Percentiles rank a stretch among this genome's conserved stretches.
Evolutionary conservation across 345 rosid species (phyloP).

Genomic region (Brassica juncea): DNA sequence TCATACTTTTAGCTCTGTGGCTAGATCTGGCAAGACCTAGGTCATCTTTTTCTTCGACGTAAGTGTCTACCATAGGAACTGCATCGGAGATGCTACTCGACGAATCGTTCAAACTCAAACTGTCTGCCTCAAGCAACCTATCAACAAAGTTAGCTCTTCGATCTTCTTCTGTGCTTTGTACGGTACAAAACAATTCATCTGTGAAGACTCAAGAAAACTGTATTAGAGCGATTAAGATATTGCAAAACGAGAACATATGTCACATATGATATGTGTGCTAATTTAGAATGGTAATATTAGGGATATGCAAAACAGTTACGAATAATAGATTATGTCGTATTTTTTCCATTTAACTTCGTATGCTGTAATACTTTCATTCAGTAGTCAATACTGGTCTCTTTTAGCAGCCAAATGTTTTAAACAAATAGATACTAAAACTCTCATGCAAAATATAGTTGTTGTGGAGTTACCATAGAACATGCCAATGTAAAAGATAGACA

Average conservation of each 20-base stretch:
- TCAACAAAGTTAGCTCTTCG: constrained; percentile 81
- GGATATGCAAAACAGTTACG: not conserved
- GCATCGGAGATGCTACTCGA: constrained; percentile 28
- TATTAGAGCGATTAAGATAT: constrained; percentile 18
- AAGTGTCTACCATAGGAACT: constrained; percentile 39
- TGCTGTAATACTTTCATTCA: not conserved
- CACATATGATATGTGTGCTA: not conserved
- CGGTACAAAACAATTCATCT: constrained; percentile 55
- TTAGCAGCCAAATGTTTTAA: not conserved
- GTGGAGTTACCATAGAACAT: constrained; percentile 14
- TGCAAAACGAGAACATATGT: constrained; percentile 10
- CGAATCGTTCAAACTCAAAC: constrained; percentile 39
- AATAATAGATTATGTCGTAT: not conserved
- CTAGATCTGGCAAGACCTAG: constrained; percentile 39
- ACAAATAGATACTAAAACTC: constrained; percentile 2
- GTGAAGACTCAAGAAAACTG: constrained; percentile 26
- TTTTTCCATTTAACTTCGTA: not conserved
- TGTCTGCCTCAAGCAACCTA: constrained; percentile 54
- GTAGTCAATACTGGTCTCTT: not conserved
- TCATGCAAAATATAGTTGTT: not conserved
- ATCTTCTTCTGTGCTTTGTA: constrained; percentile 57
- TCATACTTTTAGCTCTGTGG: constrained; percentile 52
- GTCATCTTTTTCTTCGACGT: constrained; percentile 40
- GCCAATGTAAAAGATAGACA: constrained; percentile 1
- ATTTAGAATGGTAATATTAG: constrained; percentile 15